Base-by-base conservation (phyloP, 139 green algal species). In the Closterium sp. region DNA sequence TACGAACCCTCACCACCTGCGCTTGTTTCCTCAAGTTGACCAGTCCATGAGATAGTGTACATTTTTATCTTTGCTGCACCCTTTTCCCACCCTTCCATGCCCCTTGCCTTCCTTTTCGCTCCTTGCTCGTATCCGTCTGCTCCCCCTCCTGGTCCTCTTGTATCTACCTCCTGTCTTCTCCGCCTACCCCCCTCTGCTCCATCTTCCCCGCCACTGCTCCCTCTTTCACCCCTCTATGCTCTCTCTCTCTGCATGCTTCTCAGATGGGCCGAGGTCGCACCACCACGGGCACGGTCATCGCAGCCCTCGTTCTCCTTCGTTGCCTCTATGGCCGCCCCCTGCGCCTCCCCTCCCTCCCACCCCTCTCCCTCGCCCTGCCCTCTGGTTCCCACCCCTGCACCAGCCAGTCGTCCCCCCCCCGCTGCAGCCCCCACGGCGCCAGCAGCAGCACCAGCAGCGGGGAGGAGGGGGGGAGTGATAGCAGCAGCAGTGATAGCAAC, bases 201-300 rank as follows among this genome's bases (percentile, higher is more conserved):
- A 16, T 32, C 8, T 21, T 31, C 30, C 81, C 1, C 81, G 19
- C 81, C 81, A 32, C 81, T 32, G 3, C 23, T 10, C 30, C 81
- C 81, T 33, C 23, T 85, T 85, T 8, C 81, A 8, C 81, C 4
- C 10, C 4, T 16, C 43, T 16, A 21, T 66, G 6, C 6, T 66
- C 43, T 21, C 43, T 21, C 43, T 16, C 43, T 66, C 43, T 66
- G 6, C 43, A 3, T 16, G 43, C 43, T 66, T 16, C 43, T 66
- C 91, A 94, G 90, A 95, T 97, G 93, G 97, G 97, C 31, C 96
- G 95, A 25, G 97, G 97, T 19, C 96, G 97, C 91, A 98, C 97
- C 76, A 99, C 97, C 36, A 98, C 95, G 0, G 97, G 97, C 76
- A 99, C 94, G 31, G 89, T 95, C 69, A 97, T 99, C 19, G 97